Evolutionary conservation across 306 rosid genomes (phyloP).

Genomic region (Chamaecrista fasciculata): DNA sequence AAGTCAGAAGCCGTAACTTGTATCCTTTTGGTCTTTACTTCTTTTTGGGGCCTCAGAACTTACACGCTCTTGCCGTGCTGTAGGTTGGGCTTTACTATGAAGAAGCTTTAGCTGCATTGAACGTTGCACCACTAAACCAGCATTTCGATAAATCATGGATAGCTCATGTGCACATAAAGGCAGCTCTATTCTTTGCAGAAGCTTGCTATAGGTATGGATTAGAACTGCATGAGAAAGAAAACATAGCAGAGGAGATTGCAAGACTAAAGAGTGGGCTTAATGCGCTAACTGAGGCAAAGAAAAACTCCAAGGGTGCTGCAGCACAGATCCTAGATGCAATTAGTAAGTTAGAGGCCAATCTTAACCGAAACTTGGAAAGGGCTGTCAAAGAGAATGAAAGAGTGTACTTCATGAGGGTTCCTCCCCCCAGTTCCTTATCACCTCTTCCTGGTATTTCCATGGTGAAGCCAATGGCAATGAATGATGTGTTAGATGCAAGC

Average conservation of each 20-base stretch:
- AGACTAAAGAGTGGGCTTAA: slow-evolving; percentile 62
- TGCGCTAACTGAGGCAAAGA: slow-evolving; percentile 67
- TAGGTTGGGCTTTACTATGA: slow-evolving; percentile 94
- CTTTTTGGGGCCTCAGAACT: slow-evolving; percentile 16
- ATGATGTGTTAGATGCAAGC: slow-evolving; percentile 89
- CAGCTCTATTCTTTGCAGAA: slow-evolving; percentile 76
- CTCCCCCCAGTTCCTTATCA: slow-evolving; percentile 60
- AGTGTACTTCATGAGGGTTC: slow-evolving; percentile 96
- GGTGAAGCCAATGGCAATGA: slow-evolving; percentile 92
- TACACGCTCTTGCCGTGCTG: slow-evolving; percentile 25
- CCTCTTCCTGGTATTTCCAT: slow-evolving; percentile 81
- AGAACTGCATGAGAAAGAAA: slow-evolving; percentile 92
- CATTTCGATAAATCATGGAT: slow-evolving; percentile 93
- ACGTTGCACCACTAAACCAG: slow-evolving; percentile 69
- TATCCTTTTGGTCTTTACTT: not conserved
- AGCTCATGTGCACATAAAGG: slow-evolving; percentile 84
- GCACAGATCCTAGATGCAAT: slow-evolving; percentile 83
- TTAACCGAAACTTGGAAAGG: slow-evolving; percentile 86
- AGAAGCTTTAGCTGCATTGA: slow-evolving; percentile 84
- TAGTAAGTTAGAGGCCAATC: slow-evolving; percentile 69
- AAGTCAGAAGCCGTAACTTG: not conserved
- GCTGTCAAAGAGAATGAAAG: slow-evolving; percentile 96
- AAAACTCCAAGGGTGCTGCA: slow-evolving; percentile 78
- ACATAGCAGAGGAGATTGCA: slow-evolving; percentile 93
- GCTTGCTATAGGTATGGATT: slow-evolving; percentile 82